These are phyloP conservation scores for Ophiobolus disseminans DNA, from an alignment of 2,329 filamentous ascomycete species.

Conservation along the genomic window DNA sequence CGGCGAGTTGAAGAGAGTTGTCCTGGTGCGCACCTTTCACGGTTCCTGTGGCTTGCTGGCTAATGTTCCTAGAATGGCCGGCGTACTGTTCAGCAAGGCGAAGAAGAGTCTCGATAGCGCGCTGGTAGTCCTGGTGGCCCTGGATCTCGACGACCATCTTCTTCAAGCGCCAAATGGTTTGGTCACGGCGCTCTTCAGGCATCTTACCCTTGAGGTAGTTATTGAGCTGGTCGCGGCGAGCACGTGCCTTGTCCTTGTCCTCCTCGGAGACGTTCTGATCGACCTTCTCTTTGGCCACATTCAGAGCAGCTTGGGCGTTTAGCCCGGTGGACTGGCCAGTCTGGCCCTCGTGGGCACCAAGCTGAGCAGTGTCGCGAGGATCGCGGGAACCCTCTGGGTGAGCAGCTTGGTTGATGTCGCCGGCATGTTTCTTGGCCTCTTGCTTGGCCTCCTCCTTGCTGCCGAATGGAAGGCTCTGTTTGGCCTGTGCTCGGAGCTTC, in stretches of 20 bases:
- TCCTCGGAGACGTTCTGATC: conserved; percentile 72
- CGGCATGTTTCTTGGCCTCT: conserved; percentile 65
- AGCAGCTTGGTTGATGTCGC: conserved; percentile 64
- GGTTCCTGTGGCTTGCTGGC: conserved; percentile 69
- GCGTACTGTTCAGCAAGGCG: conserved; percentile 84
- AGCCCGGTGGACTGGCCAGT: conserved; percentile 56
- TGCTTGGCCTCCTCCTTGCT: conserved; percentile 47
- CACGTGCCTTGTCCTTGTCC: conserved; percentile 50
- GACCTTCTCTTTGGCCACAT: conserved; percentile 63
- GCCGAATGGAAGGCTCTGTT: conserved; percentile 61
- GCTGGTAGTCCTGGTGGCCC: conserved; percentile 90
- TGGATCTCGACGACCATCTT: conserved; percentile 98
- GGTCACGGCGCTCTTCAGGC: conserved; percentile 89
- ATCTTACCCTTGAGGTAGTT: conserved; percentile 87
- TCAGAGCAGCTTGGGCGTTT: conserved; percentile 60
- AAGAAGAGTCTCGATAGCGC: conserved; percentile 88
- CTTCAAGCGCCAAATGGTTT: conserved; percentile 90
- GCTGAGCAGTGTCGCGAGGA: conserved; percentile 61
- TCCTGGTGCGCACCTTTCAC: conserved; percentile 75
- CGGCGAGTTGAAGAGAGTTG: conserved; percentile 71
- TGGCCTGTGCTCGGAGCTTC: conserved; percentile 71
- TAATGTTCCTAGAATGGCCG: conserved; percentile 71
- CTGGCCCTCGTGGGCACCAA: conserved; percentile 59
- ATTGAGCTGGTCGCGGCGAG: conserved; percentile 61
- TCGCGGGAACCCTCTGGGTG: conserved; percentile 64